A percentile compares a stretch with the other conserved stretches of the same genome.
Conservation (phyloP, 2,329 filamentous ascomycete species). For the Tolypocladium capitatum region DNA sequence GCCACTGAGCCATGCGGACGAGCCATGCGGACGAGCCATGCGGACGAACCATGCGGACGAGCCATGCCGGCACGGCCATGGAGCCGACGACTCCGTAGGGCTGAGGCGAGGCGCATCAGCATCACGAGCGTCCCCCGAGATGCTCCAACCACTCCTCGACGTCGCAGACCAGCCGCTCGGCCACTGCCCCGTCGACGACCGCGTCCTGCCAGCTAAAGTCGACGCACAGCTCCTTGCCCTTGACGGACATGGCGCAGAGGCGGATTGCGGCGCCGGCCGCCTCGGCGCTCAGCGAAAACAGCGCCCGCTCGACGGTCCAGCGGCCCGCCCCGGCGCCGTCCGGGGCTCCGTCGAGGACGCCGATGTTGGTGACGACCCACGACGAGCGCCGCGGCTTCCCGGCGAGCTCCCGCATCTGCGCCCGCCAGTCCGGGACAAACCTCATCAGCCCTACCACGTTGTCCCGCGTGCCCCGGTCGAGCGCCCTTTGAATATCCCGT, state of each 20-base stretch:
- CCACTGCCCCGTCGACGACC: conserved; percentile 8
- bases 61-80: too few relatives aligned
- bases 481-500: conserved; percentile 4
- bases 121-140: neutral
- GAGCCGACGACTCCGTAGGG: too few relatives aligned
- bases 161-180: conserved; percentile 8
- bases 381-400: conserved; percentile 10
- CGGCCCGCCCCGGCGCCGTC: neutral
- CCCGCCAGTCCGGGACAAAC: conserved; percentile 12
- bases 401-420: conserved; percentile 5
- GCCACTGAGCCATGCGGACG: neutral
- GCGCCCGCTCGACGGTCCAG: conserved; percentile 11
- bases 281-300: conserved; percentile 11
- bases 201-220: conserved; percentile 12
- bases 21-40: too few relatives aligned
- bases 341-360: conserved; percentile 10
- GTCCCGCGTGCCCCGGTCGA: conserved; percentile 11
- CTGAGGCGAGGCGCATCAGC: too few relatives aligned
- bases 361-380: conserved; percentile 15
- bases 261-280: conserved; percentile 9
- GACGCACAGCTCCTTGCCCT: conserved; percentile 9
- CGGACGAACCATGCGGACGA: neutral
- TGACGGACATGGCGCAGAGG: conserved; percentile 10
- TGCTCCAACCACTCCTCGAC: neutral
- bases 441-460: conserved; percentile 11